These are phyloP conservation scores for Xylaria curta DNA, from an alignment of 495 filamentous ascomycete species.

Conservation along the genomic window DNA sequence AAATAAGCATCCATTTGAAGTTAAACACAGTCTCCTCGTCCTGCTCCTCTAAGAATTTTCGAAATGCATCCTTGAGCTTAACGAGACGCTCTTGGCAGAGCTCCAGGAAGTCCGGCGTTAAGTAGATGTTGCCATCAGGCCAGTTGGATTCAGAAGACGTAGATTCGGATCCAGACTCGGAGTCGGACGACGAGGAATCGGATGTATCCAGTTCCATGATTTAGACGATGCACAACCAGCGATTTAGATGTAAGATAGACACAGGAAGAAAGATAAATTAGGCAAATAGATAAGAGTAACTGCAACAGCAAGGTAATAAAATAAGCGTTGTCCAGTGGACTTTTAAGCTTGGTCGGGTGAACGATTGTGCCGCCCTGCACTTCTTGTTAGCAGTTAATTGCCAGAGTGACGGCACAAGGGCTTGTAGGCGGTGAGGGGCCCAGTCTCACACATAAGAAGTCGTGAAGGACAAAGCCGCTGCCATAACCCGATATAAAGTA, in stretches of 20 bases:
- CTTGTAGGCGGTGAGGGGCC: neutral
- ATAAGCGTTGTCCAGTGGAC: neutral
- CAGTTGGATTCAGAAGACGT: neutral
- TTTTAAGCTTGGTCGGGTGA: neutral
- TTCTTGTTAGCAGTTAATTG: neutral
- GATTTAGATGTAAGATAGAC: neutral
- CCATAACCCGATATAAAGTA: neutral
- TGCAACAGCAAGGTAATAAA: neutral
- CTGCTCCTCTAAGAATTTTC: neutral
- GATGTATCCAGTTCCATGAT: neutral
- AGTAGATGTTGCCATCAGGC: neutral
- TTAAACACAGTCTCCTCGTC: neutral
- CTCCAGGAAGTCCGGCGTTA: neutral
- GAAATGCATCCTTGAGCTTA: neutral
- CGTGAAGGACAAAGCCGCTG: neutral
- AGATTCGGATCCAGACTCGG: too few relatives aligned
- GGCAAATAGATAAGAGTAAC: neutral
- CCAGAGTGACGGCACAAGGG: neutral
- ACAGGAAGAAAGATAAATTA: neutral
- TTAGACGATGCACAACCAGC: neutral
- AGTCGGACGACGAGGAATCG: neutral
- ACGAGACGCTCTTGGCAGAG: neutral
- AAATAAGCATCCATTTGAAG: neutral
- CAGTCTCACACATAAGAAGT: neutral
- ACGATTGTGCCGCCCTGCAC: neutral